A percentile compares a stretch with the other conserved stretches of the same genome.
phyloP scores from a whole-genome alignment of 345 rosid genomes.

The Linum lewisii region DNA sequence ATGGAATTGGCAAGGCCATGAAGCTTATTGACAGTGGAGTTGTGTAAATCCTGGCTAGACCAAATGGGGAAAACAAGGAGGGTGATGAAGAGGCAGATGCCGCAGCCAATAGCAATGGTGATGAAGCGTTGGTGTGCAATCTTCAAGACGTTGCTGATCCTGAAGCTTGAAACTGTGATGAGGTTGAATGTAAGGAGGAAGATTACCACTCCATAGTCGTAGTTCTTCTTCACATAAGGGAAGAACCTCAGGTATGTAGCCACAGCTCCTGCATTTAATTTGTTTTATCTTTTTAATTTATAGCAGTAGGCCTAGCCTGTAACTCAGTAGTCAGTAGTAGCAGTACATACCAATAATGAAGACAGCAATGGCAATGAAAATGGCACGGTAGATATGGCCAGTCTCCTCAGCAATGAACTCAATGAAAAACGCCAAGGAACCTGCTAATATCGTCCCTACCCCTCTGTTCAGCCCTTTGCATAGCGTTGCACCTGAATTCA shows the following conservation, averaged over 20 bases:
- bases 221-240: slow-evolving; percentile 74
- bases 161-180: slow-evolving; percentile 75
- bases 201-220: slow-evolving; percentile 81
- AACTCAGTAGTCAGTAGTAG: neutral
- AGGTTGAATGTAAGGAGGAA: slow-evolving; percentile 78
- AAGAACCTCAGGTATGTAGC: slow-evolving; percentile 74
- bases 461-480: slow-evolving; percentile 84
- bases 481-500: slow-evolving; percentile 56
- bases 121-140: slow-evolving; percentile 59
- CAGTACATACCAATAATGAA: slow-evolving; percentile 49
- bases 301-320: no score
- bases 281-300: no score
- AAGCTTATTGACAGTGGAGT: slow-evolving; percentile 54
- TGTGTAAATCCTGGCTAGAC: slow-evolving; percentile 87
- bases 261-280: slow-evolving; percentile 36
- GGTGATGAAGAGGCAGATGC: slow-evolving; percentile 62
- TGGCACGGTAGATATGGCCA: slow-evolving; percentile 44
- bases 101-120: slow-evolving; percentile 72
- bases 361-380: slow-evolving; percentile 67
- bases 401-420: slow-evolving; percentile 49
- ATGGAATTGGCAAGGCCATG: slow-evolving; percentile 65
- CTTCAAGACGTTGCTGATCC: slow-evolving; percentile 43
- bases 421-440: slow-evolving; percentile 57
- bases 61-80: slow-evolving; percentile 69
- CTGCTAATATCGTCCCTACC: slow-evolving; percentile 63